phyloP scores from a whole-genome alignment of 805 yeast genomes.

The Lipomyces yamanashiensis region DNA sequence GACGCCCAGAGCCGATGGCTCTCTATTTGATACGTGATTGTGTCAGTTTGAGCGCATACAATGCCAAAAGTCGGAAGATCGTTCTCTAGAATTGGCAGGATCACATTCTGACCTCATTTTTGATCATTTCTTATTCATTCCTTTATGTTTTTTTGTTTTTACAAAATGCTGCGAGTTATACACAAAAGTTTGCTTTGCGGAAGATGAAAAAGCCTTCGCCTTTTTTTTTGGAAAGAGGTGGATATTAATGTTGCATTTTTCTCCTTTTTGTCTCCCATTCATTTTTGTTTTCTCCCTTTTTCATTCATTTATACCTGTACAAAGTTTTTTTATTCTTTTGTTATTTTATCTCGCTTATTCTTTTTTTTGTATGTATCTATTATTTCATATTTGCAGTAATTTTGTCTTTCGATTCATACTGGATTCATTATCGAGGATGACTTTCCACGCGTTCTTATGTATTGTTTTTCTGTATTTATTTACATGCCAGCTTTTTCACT shows the following conservation, averaged over 20 bases:
- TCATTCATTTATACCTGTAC: conserved; percentile 7
- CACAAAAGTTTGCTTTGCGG: conserved; percentile 13
- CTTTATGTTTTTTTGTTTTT: conserved; percentile 3
- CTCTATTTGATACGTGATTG: neutral
- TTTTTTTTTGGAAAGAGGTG: neutral
- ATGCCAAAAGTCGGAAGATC: neutral
- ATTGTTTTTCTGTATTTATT: no score
- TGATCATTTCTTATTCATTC: neutral
- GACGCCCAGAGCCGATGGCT: neutral
- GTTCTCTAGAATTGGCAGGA: neutral
- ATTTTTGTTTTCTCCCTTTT: neutral
- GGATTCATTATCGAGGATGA: neutral
- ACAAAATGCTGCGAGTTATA: neutral
- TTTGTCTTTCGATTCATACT: neutral
- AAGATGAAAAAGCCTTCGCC: no score
- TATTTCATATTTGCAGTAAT: neutral
- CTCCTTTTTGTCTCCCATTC: neutral
- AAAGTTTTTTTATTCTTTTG: neutral
- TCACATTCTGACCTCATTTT: neutral
- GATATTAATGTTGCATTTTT: neutral
- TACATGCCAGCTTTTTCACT: no score
- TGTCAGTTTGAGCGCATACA: neutral
- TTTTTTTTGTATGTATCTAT: neutral
- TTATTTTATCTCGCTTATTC: neutral
- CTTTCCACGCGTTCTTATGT: no score